A percentile compares a stretch with the other conserved stretches of the same genome.
These are phyloP conservation scores for Scheffersomyces cryptocercus DNA, from an alignment of 1,139 yeast species.

Conservation along the genomic window DNA sequence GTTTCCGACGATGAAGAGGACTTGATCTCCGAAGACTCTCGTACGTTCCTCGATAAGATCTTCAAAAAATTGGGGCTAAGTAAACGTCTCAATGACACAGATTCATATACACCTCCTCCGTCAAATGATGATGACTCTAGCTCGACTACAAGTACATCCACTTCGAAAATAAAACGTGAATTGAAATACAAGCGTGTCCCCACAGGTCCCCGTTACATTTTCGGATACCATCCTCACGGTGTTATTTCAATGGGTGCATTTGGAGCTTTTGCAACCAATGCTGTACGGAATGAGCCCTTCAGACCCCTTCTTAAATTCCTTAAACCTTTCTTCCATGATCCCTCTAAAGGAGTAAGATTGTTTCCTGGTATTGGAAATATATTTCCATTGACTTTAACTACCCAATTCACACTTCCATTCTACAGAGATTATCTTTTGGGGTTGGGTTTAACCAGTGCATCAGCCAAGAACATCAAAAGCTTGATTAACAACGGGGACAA, in stretches of 20 bases:
- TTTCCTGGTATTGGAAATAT: conserved; percentile 82
- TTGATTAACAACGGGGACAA: conserved; percentile 63
- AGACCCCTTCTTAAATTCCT: conserved; percentile 56
- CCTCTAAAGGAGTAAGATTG: conserved; percentile 42
- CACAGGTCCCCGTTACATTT: conserved; percentile 80
- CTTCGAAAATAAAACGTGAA: background rate
- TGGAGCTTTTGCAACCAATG: conserved; percentile 84
- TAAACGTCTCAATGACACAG: conserved; percentile 38
- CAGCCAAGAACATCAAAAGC: conserved; percentile 68
- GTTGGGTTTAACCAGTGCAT: conserved; percentile 84
- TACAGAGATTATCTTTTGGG: conserved; percentile 83
- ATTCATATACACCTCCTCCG: conserved; percentile 17
- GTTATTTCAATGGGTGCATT: conserved; percentile 91
- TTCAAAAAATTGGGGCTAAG: conserved; percentile 41
- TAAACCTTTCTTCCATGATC: conserved; percentile 44
- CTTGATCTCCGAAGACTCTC: conserved; percentile 38
- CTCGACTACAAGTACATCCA: conserved; percentile 5
- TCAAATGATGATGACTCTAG: conserved; percentile 6
- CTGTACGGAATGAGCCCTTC: conserved; percentile 50
- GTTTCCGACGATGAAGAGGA: conserved; percentile 46
- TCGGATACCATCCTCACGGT: conserved; percentile 97
- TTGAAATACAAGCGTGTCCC: conserved; percentile 29
- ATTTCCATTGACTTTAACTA: conserved; percentile 76
- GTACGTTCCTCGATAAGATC: conserved; percentile 38
- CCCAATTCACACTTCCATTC: conserved; percentile 85